Evolutionary conservation across 2,329 filamentous ascomycete genomes (phyloP).

Genomic region (Neofusicoccum kwambonambiense): DNA sequence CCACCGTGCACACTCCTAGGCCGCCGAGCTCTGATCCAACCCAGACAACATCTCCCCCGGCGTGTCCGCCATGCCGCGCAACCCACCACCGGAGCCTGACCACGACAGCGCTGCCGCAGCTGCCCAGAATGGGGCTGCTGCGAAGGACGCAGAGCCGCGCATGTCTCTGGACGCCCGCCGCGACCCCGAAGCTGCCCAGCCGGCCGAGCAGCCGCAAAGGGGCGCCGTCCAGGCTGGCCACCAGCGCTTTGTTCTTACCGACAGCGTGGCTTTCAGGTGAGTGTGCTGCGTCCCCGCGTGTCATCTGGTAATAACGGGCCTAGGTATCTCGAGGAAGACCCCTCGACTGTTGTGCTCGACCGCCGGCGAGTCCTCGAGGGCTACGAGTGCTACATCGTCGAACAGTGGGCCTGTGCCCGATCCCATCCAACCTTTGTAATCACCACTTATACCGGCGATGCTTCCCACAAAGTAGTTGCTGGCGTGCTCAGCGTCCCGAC

Average conservation of each 20-base stretch:
- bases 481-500: slow-evolving; percentile 79
- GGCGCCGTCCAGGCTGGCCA: slow-evolving; percentile 38
- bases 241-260: slow-evolving; percentile 63
- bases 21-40: not conserved
- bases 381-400: slow-evolving; percentile 91
- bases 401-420: slow-evolving; percentile 96
- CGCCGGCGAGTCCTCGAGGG: slow-evolving; percentile 69
- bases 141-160: not conserved
- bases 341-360: slow-evolving; percentile 71
- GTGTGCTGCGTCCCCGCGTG: not conserved
- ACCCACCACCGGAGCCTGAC: not conserved
- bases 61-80: slow-evolving; percentile 6
- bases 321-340: slow-evolving; percentile 79
- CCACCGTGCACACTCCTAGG: slow-evolving; percentile 4
- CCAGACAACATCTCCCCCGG: not conserved
- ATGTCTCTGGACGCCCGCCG: slow-evolving; percentile 3
- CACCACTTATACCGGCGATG: slow-evolving; percentile 87
- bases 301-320: not conserved
- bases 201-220: slow-evolving; percentile 8
- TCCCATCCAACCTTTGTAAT: slow-evolving; percentile 88
- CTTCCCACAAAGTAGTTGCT: slow-evolving; percentile 72
- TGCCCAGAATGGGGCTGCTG: not conserved
- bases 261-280: slow-evolving; percentile 62
- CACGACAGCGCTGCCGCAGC: not conserved
- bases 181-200: not conserved